Base-by-base conservation (phyloP, 148 eudicot species). In the Silene latifolia region DNA sequence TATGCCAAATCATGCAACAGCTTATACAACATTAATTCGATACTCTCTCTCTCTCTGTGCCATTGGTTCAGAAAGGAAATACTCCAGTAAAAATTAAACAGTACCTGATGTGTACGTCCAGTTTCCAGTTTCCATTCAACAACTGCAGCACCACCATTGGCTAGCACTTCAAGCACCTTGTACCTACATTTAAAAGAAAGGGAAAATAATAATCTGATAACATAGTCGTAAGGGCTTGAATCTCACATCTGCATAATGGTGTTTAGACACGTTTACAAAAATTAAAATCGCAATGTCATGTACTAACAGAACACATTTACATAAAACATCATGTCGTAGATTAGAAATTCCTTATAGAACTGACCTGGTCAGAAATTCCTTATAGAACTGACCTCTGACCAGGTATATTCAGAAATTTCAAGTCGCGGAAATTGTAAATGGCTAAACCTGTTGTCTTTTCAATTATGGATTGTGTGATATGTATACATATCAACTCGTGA, bases 21-120 rank as follows among this genome's bases (percentile, higher is more conserved):
- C 7, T 57, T 44, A 60, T 7, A 32, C 35, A 32, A 32, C 35
- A 32, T 32, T 32, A 32, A 29, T 56, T 29, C 71, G 29, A 66
- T 44, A 44, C 3, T 17, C 14, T 32, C 3, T 17, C 13, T 53
- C 19, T 21, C 42, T 25, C 35, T 18, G 11, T 67, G 32, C 35
- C 9, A 48, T 51, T 61, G 66, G 51, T 19, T 23, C 62, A 21
- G 29, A 59, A 25, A 15, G 27, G 7, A 56, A 60, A 54, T 12
- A 47, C 10, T 57, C 15, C 62, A 80, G 67, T 59, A 58, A 47
- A 69, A 51, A 39, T 18, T 51, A 63, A 63, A 56, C 24, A 53
- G 71, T 72, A 92, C 98, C 98, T 95, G 97, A 88, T 95, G 98
- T 67, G 98, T 95, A 64, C 98, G 93, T 23, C 98, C 98, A 68